Evolutionary conservation across 768 basidiomycete genomes (phyloP), one percentile per base, ranked within the genome.

Genomic region (Lanmaoa rubissima): DNA sequence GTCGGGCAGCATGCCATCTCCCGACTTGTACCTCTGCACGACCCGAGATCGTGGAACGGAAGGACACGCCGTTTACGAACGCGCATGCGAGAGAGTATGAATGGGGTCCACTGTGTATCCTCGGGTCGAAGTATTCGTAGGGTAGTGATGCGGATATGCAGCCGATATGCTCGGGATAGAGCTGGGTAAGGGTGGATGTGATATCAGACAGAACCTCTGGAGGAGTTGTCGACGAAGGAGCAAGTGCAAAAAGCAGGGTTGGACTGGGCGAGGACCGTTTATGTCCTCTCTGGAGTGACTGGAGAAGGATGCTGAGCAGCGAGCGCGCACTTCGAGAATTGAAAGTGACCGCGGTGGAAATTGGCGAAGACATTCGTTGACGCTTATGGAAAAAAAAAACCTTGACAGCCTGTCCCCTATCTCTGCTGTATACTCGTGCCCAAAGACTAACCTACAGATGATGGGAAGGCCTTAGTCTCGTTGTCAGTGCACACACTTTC

Each of bases 41-140:
- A 12, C 90, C 88, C 1, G 80, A 79, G 51, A 90, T 80, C 1
- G 76, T 78, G 10, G 88, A 89, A n/a, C 79, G 78, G 63, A 90
- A 90, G 1, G 80, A 71, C 1, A 76, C 71, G 12, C 79, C 79
- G 9, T 65, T 50, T 0, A 69, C 57, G 2, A 75, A 61, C 50
- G 83, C 76, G 50, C 87, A 81, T 1, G 83, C 86, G 9, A 89
- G 64, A 24, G 86, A 83, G 62, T 87, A 88, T 1, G 79, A 73
- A 32, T 83, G 68, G 21, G 70, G 54, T 28, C 62, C 70, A 31
- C 62, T 52, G 19, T 42, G 51, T 21, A 50, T 51, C 44, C 48
- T 51, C 5, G 17, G 43, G 40, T 55, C 58, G 3, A 56, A 3
- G 48, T 41, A 48, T 14, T 49, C 62, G 26, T 60, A 62, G n/a